phyloP scores from a whole-genome alignment of 495 filamentous ascomycete genomes.

The Lineolata rhizophorae region DNA sequence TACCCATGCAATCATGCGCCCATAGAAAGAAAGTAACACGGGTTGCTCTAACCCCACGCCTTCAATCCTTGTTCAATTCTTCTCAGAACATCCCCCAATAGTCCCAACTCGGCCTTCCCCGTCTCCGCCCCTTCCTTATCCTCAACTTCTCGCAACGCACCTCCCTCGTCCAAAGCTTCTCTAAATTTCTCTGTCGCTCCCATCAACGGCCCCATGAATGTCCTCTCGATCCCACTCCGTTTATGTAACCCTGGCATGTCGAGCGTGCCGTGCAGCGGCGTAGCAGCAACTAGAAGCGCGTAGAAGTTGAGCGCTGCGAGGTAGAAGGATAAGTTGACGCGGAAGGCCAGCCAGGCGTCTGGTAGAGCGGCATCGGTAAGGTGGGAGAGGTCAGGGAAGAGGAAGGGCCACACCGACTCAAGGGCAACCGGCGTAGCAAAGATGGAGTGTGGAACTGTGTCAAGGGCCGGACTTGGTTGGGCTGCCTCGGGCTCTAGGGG shows the following conservation, averaged over 20 bases:
- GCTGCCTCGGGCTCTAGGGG: slow-evolving; percentile 9
- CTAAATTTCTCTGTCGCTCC: slow-evolving; percentile 22
- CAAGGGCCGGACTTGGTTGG: no score
- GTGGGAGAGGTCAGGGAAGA: slow-evolving; percentile 23
- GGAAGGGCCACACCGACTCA: slow-evolving; percentile 23
- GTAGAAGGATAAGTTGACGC: slow-evolving; percentile 22
- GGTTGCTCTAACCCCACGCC: slow-evolving; percentile 5
- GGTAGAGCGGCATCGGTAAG: slow-evolving; percentile 11
- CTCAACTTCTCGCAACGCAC: slow-evolving; percentile 9
- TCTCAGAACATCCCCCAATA: slow-evolving; percentile 11
- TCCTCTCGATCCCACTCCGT: slow-evolving; percentile 14
- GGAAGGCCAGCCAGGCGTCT: slow-evolving; percentile 20
- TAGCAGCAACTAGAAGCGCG: slow-evolving; percentile 24
- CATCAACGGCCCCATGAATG: slow-evolving; percentile 28
- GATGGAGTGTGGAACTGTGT: no score
- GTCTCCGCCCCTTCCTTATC: slow-evolving; percentile 4
- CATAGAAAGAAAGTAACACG: neutral
- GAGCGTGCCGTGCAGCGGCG: slow-evolving; percentile 25
- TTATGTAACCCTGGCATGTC: slow-evolving; percentile 25
- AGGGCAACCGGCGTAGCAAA: slow-evolving; percentile 33
- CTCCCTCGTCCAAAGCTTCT: slow-evolving; percentile 13
- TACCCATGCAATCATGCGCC: neutral
- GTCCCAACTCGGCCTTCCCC: slow-evolving; percentile 4
- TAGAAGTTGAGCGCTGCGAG: slow-evolving; percentile 30
- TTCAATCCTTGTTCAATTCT: slow-evolving; percentile 6